Conservation (phyloP, 164 flowering plant genomes). For the Malania oleifera region DNA sequence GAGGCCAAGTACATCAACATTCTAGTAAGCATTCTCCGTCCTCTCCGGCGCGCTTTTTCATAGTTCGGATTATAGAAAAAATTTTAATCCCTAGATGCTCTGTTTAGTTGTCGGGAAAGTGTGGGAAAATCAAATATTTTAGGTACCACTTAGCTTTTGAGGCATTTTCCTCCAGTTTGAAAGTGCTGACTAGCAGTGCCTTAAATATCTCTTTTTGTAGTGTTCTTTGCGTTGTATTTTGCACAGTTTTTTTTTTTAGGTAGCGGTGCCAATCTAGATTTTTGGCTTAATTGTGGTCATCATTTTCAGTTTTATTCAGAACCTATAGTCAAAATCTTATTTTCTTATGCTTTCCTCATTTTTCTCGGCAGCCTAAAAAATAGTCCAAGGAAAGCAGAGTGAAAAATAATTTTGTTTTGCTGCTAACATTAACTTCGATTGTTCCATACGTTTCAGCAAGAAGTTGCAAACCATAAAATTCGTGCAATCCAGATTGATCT, state of each 20-base stretch:
- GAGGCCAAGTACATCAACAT: constrained; percentile 80
- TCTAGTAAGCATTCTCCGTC: constrained; percentile 46
- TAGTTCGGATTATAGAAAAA: too few relatives aligned
- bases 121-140: background rate
- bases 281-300: too few relatives aligned
- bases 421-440: background rate
- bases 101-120: background rate
- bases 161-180: background rate
- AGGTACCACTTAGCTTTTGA: background rate
- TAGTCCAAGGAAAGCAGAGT: background rate
- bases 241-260: too few relatives aligned
- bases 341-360: too few relatives aligned
- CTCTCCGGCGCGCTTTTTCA: background rate
- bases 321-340: too few relatives aligned
- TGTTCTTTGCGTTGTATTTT: too few relatives aligned
- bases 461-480: constrained; percentile 70
- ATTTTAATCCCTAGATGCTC: background rate
- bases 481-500: constrained; percentile 72
- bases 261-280: too few relatives aligned
- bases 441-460: constrained; percentile 59
- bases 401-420: background rate
- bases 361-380: background rate
- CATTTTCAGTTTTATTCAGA: too few relatives aligned
- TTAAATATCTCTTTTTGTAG: background rate
- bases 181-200: background rate